Conservation (phyloP, 2,329 filamentous ascomycete genomes). For the Corniculantispora saksenae region DNA sequence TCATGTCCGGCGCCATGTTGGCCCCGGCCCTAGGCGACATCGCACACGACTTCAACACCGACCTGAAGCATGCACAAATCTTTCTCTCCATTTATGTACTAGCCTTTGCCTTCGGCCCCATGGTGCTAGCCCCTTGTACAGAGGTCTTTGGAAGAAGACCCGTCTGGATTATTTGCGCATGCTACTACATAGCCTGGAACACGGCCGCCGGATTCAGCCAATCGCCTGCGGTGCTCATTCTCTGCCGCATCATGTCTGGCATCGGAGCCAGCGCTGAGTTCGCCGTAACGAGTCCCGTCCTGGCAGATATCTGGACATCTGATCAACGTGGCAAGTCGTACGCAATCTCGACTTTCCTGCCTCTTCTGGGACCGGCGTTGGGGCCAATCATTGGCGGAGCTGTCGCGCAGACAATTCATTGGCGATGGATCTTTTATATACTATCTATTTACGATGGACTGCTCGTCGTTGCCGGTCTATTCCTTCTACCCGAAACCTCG, state of each 20-base stretch:
- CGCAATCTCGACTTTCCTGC: conserved; percentile 32
- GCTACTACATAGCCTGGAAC: conserved; percentile 40
- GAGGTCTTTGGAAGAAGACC: conserved; percentile 37
- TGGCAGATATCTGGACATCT: conserved; percentile 38
- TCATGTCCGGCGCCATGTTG: conserved; percentile 40
- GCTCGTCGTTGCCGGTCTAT: conserved; percentile 53
- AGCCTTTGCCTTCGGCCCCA: conserved; percentile 36
- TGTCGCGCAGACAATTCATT: conserved; percentile 61
- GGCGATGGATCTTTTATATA: conserved; percentile 72
- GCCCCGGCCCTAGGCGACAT: conserved; percentile 37
- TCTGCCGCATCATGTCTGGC: conserved; percentile 27
- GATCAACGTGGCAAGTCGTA: conserved; percentile 39
- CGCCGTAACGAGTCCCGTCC: conserved; percentile 36
- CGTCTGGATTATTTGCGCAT: conserved; percentile 35
- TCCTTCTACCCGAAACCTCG: conserved; percentile 61
- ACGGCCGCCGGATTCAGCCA: conserved; percentile 34
- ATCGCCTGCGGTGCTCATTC: conserved; percentile 33
- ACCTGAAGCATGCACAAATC: conserved; percentile 28
- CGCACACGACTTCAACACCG: conserved; percentile 32
- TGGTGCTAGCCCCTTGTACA: conserved; percentile 34
- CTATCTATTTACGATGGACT: conserved; percentile 59
- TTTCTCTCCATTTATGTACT: conserved; percentile 38
- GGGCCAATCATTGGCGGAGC: conserved; percentile 69
- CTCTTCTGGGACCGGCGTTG: conserved; percentile 60
- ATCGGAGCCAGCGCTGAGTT: conserved; percentile 33